Conservation (phyloP, 2,329 filamentous ascomycete genomes). For the Nakataea oryzae region DNA sequence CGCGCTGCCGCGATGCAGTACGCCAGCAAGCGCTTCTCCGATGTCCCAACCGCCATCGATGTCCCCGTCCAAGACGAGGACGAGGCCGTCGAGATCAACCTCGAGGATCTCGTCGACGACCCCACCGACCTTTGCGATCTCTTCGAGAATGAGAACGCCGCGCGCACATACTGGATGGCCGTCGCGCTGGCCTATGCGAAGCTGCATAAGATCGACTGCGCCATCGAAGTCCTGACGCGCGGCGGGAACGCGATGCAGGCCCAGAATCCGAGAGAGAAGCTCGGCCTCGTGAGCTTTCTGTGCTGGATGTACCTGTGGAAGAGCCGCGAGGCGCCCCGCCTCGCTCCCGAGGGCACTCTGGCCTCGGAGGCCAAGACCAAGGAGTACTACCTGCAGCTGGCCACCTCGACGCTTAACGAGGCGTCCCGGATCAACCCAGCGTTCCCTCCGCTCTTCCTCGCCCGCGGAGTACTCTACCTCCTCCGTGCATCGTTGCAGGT, state of each 20-base stretch:
- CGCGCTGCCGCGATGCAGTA: conserved; percentile 21
- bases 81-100: conserved; percentile 81
- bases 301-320: conserved; percentile 91
- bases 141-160: conserved; percentile 86
- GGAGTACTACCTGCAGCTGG: conserved; percentile 81
- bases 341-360: conserved; percentile 50
- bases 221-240: conserved; percentile 62
- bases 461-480: conserved; percentile 79
- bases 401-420: conserved; percentile 88
- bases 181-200: conserved; percentile 95
- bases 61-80: conserved; percentile 58
- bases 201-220: conserved; percentile 83
- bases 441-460: conserved; percentile 83
- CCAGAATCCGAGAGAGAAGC: conserved; percentile 68
- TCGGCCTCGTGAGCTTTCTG: conserved; percentile 72
- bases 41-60: conserved; percentile 55
- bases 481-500: conserved; percentile 77
- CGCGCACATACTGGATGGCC: conserved; percentile 95
- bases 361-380: conserved; percentile 76
- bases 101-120: conserved; percentile 85
- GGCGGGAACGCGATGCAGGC: conserved; percentile 62
- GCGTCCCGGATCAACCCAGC: conserved; percentile 89
- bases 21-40: conserved; percentile 48
- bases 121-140: conserved; percentile 90
- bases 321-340: conserved; percentile 65